These are phyloP conservation scores for Acephala macrosclerotiorum DNA, from an alignment of 2,329 filamentous ascomycete species.

Conservation along the genomic window DNA sequence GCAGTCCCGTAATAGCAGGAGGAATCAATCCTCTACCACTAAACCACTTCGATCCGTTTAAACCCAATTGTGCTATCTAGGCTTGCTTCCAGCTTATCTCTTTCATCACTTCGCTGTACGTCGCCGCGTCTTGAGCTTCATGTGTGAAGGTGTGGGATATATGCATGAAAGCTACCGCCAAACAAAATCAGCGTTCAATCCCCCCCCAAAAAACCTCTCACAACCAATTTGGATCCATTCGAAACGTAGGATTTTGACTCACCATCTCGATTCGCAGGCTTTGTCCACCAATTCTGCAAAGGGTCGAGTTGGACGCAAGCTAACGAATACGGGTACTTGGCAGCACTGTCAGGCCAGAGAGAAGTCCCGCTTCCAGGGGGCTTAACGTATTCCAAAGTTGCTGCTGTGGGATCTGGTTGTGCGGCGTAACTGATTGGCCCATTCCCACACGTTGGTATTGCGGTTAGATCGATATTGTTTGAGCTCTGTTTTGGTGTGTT, in stretches of 20 bases:
- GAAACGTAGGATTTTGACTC: too few species aligned
- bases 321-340: slow-evolving; percentile 25
- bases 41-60: slow-evolving; percentile 54
- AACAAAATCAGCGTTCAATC: too few species aligned
- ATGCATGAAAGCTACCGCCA: slow-evolving; percentile 52
- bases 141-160: slow-evolving; percentile 69
- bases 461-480: slow-evolving; percentile 7
- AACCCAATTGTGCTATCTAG: slow-evolving; percentile 60
- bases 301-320: slow-evolving; percentile 56
- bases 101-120: slow-evolving; percentile 60
- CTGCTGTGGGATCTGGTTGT: slow-evolving; percentile 44
- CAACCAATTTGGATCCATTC: too few species aligned
- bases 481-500: slow-evolving; percentile 5
- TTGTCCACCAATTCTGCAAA: slow-evolving; percentile 57
- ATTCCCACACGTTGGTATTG: slow-evolving; percentile 10
- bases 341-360: slow-evolving; percentile 51
- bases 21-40: slow-evolving; percentile 63
- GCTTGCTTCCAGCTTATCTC: slow-evolving; percentile 67
- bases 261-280: slow-evolving; percentile 52
- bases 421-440: slow-evolving; percentile 51
- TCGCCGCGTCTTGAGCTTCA: slow-evolving; percentile 63
- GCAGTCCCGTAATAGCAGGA: slow-evolving; percentile 67
- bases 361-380: slow-evolving; percentile 56
- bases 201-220: too few species aligned
- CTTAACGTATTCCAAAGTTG: slow-evolving; percentile 51